Percentiles rank a stretch among this genome's conserved stretches.
Evolutionary conservation across 345 rosid species (phyloP).

Genomic region (Punica granatum): DNA sequence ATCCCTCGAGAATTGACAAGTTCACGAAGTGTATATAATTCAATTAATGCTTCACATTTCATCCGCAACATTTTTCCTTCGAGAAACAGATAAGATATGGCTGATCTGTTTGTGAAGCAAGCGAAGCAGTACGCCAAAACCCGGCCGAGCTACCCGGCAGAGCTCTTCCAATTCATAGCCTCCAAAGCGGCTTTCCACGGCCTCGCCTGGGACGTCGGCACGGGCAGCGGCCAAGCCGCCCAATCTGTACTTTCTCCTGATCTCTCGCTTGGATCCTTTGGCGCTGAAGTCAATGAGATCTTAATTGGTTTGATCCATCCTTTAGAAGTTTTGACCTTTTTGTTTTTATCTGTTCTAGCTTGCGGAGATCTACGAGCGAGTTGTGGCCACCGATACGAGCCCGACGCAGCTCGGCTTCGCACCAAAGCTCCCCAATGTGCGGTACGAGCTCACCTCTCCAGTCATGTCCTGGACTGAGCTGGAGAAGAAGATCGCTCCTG

Average conservation of each 20-base stretch:
- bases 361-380: slow-evolving; percentile 55
- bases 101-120: slow-evolving; percentile 63
- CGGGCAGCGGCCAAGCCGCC: slow-evolving; percentile 89
- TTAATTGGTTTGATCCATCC: background rate
- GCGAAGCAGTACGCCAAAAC: slow-evolving; percentile 54
- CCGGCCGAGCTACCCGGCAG: slow-evolving; percentile 60
- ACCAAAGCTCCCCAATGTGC: slow-evolving; percentile 43
- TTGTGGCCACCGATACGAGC: slow-evolving; percentile 82
- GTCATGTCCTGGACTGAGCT: slow-evolving; percentile 34
- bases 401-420: slow-evolving; percentile 56
- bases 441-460: slow-evolving; percentile 53
- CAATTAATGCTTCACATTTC: too few species aligned
- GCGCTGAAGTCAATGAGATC: background rate
- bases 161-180: slow-evolving; percentile 64
- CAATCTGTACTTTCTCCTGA: slow-evolving; percentile 36
- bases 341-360: slow-evolving; percentile 30
- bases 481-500: slow-evolving; percentile 25
- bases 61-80: background rate
- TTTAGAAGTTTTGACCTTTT: background rate
- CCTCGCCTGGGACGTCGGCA: slow-evolving; percentile 86
- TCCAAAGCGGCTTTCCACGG: slow-evolving; percentile 55
- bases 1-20: too few species aligned
- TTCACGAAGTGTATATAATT: background rate
- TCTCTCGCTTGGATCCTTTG: background rate
- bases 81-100: slow-evolving; percentile 32